Evolutionary conservation across 495 filamentous ascomycete genomes (phyloP).

Genomic region (Penicillium flavigenum): DNA sequence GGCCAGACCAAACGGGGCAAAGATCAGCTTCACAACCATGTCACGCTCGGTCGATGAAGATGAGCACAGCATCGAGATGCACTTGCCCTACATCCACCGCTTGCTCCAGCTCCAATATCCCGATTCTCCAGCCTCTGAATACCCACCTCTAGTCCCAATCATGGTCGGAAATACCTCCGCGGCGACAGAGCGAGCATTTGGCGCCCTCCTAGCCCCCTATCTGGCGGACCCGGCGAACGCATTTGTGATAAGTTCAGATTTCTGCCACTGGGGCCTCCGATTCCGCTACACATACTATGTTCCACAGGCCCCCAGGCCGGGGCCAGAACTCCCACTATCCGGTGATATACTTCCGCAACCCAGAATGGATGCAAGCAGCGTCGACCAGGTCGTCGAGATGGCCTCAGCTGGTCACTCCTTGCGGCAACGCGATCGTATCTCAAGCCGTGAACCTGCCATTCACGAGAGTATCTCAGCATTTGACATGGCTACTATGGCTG

Average conservation of each 20-base stretch:
- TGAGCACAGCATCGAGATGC: slow-evolving; percentile 97
- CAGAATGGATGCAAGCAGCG: slow-evolving; percentile 23
- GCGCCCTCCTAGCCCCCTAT: slow-evolving; percentile 72
- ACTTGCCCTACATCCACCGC: slow-evolving; percentile 91
- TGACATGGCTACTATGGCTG: slow-evolving; percentile 78
- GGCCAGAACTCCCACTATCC: slow-evolving; percentile 43
- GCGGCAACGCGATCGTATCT: slow-evolving; percentile 40
- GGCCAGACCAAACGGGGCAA: slow-evolving; percentile 35
- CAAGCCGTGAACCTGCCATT: slow-evolving; percentile 54
- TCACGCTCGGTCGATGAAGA: slow-evolving; percentile 66
- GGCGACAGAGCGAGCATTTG: slow-evolving; percentile 66
- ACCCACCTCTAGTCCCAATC: slow-evolving; percentile 80
- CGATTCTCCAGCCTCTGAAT: slow-evolving; percentile 41
- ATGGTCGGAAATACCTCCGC: slow-evolving; percentile 76
- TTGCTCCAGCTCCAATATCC: slow-evolving; percentile 53
- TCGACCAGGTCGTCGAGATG: slow-evolving; percentile 28
- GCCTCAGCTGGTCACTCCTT: slow-evolving; percentile 43
- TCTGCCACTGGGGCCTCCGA: slow-evolving; percentile 91
- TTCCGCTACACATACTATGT: slow-evolving; percentile 87
- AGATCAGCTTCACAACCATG: slow-evolving; percentile 69
- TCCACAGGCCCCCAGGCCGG: slow-evolving; percentile 46
- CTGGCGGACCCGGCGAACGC: slow-evolving; percentile 71
- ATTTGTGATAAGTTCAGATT: slow-evolving; percentile 90
- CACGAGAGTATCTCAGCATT: slow-evolving; percentile 83
- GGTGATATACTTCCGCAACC: slow-evolving; percentile 44